Base-by-base conservation (phyloP, 495 filamentous ascomycete species). In the Entonaema liquescens region DNA sequence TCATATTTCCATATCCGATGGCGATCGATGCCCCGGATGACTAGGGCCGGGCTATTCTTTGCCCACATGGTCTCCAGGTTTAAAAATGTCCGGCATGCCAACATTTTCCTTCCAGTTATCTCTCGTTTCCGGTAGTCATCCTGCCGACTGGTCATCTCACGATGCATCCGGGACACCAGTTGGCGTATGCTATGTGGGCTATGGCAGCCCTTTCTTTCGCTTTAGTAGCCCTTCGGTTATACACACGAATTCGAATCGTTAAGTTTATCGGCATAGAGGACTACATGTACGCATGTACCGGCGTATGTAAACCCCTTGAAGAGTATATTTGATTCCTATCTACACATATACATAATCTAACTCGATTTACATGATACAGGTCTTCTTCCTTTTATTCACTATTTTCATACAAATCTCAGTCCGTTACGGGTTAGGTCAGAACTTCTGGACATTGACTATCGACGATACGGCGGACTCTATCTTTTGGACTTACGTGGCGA, bases 401-500 rank as follows among this genome's bases (percentile, higher is more conserved):
- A 29, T 56, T 28, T 78, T 74, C 65, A 73, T 81, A 54, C 79
- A 81, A 64, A 69, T 80, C 26, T 72, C 79, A 17, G 77, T 81
- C 23, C 60, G 73, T 29, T 69, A 76, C 59, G 79, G 78, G 0
- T 50, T 81, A 15, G 79, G 79, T 3, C 76, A 68, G 35, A 79
- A 71, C 50, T 73, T 79, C 28, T 80, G 78, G 79, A 35, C 54
- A 1, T 74, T 81, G 0, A 63, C 54, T 0, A 49, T 78, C 44
- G 76, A 78, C 68, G 61, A 80, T 25, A 71, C 71, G 11, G 77
- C 79, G 5, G 47, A 74, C 13, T 78, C 79, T 35, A 80, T 80
- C 35, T 76, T 81, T 31, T 81, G 79, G 79, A 77, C 74, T 3
- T 79, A 79, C 35, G 72, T 81, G 8, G 79, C 78, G 52, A 80